Evolutionary conservation across 2,329 filamentous ascomycete genomes (phyloP), one percentile per base, ranked within the genome.

Genomic region (Verticillium zaregamsianum): DNA sequence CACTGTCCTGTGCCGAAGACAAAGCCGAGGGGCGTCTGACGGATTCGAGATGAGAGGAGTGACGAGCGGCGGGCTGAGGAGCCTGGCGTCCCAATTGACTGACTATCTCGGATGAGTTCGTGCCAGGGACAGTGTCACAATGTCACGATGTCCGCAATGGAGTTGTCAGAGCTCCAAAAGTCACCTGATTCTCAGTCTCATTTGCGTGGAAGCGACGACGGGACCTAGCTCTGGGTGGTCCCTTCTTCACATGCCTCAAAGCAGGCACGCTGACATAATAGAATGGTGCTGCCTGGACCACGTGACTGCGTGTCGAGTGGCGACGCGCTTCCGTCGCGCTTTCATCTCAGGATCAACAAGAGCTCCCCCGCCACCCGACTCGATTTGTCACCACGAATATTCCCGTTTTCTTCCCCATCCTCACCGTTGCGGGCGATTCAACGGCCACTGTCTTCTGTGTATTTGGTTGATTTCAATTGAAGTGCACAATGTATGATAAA

Each of bases 401-500:
- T 20, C 6, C 28, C 28, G 5, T 4, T 12, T 52, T 12, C 4
- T 12, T 11, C 5, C 5, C 45, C 20, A 52, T 25, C 45, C n/a
- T 25, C 9, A 12, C 23, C 23, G 45, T 9, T 25, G 45, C 8
- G 33, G n/a, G 45, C 20, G 20, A 23, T 20, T 52, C 20, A 20
- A 52, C 11, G 20, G 20, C 20, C 8, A 14, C 11, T 12, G 45
- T 52, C 45, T 23, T 5, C 20, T 52, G 20, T 20, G 23, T 6
- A 11, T 20, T 52, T 8, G 9, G 12, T 12, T 20, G 20, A 25
- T 1, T 25, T 20, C 8, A 25, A 23, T 52, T 25, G 20, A 52
- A 25, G 55, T 31, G 25, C 62, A 64, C 56, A 28, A 65, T 65
- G 63, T 65, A 45, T 20, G 58, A n/a, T 5, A 11, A 3, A 23